Conservation (phyloP, 78 protist species). For the Speleostelium caveatum region DNA sequence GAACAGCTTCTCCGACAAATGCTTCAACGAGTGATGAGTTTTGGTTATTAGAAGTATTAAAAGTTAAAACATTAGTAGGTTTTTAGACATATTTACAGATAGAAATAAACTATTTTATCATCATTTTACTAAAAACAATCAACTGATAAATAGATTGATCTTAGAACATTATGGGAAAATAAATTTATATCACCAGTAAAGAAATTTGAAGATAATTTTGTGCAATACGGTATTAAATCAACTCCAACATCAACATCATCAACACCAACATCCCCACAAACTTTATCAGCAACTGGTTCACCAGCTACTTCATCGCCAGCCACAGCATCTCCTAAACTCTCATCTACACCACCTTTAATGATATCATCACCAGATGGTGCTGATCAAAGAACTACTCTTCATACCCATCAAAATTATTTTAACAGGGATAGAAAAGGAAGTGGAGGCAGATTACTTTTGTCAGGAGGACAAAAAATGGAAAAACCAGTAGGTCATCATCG, state of each 20-base stretch:
- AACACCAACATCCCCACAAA: neutral
- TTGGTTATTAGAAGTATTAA: conserved; percentile 58
- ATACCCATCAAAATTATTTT: neutral
- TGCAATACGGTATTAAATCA: conserved; percentile 39
- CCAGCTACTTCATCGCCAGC: neutral
- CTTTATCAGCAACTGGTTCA: neutral
- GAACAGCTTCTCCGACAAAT: conserved; percentile 70
- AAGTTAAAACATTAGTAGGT: conserved; percentile 45
- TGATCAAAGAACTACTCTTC: neutral
- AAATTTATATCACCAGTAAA: conserved; percentile 71
- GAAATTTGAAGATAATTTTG: conserved; percentile 74
- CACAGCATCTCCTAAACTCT: neutral
- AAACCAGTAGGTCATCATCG: too few relatives aligned
- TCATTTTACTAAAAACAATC: too few relatives aligned
- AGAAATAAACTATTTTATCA: neutral
- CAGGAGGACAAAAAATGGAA: too few relatives aligned
- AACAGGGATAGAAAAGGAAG: neutral
- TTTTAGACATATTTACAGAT: neutral
- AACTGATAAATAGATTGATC: conserved; percentile 19
- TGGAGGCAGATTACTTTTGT: too few relatives aligned
- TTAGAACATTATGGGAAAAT: conserved; percentile 75
- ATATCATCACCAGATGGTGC: neutral
- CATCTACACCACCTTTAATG: neutral
- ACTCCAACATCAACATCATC: conserved; percentile 6
- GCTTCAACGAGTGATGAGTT: conserved; percentile 64